Percentiles rank a stretch among this genome's conserved stretches.
phyloP scores from a whole-genome alignment of 1,284 basidiomycete species.

The Hymenochaete sp. region DNA sequence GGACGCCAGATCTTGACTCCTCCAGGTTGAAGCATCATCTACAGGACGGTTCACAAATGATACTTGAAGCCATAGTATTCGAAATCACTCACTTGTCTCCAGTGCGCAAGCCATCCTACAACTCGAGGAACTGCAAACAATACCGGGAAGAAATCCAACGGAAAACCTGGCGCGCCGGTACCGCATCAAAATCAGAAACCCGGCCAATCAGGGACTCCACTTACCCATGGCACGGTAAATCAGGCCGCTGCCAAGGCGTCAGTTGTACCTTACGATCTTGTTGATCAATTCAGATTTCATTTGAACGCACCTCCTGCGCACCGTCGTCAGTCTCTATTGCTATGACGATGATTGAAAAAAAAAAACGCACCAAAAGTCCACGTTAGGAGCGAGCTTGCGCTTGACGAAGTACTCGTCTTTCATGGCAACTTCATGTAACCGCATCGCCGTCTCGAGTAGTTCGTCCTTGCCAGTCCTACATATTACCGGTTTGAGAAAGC shows the following conservation, averaged over 20 bases:
- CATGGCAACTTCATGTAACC: conserved; percentile 78
- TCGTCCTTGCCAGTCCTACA: conserved; percentile 71
- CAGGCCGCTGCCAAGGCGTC: conserved; percentile 47
- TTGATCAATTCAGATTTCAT: conserved; percentile 17
- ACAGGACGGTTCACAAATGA: conserved; percentile 10
- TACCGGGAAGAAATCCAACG: conserved; percentile 85
- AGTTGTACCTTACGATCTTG: neutral
- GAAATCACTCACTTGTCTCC: conserved; percentile 54
- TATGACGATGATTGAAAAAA: conserved; percentile 4
- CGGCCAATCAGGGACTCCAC: conserved; percentile 21
- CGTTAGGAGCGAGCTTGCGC: conserved; percentile 70
- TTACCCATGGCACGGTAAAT: conserved; percentile 84
- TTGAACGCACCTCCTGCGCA: conserved; percentile 41
- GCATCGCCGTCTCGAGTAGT: conserved; percentile 79
- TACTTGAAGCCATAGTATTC: neutral
- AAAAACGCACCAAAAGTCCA: conserved; percentile 67
- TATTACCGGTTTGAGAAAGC: conserved; percentile 5
- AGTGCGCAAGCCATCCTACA: conserved; percentile 84
- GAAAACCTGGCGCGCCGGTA: conserved; percentile 52
- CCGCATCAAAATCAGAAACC: neutral
- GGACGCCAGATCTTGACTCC: conserved; percentile 90
- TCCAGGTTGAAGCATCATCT: conserved; percentile 83
- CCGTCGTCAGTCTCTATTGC: conserved; percentile 16
- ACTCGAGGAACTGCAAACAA: conserved; percentile 84
- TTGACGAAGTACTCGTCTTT: conserved; percentile 80